Conservation (phyloP, 2,329 filamentous ascomycete species). For the Trichophyton benhamiae region DNA sequence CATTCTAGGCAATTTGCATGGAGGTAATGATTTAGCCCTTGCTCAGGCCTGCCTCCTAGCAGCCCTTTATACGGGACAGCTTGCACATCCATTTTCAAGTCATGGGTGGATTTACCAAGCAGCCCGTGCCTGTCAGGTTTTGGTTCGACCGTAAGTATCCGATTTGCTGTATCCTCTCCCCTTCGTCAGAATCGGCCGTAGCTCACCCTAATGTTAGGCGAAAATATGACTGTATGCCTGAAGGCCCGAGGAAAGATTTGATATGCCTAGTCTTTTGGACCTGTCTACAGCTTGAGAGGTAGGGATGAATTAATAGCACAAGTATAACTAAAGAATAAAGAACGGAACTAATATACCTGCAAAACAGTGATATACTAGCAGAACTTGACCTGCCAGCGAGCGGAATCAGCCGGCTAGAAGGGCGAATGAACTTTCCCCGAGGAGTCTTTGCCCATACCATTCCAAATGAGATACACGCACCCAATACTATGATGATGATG, state of each 20-base stretch:
- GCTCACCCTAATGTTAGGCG: constrained; percentile 15
- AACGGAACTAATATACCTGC: neutral
- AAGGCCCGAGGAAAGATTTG: constrained; percentile 42
- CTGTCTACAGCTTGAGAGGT: constrained; percentile 84
- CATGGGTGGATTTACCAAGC: constrained; percentile 56
- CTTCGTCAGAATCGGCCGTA: neutral
- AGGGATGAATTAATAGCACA: constrained; percentile 9
- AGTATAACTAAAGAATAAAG: neutral
- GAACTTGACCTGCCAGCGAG: constrained; percentile 59
- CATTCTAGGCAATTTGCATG: constrained; percentile 70
- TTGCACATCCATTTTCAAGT: constrained; percentile 77
- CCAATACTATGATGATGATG: constrained; percentile 37
- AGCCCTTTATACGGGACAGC: constrained; percentile 76
- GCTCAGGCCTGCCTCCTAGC: constrained; percentile 77
- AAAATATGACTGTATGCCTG: constrained; percentile 24
- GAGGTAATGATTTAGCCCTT: constrained; percentile 66
- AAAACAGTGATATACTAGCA: constrained; percentile 68
- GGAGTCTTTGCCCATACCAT: constrained; percentile 24
- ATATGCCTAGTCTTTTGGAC: constrained; percentile 79
- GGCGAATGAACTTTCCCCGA: constrained; percentile 30
- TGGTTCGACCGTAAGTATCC: constrained; percentile 57
- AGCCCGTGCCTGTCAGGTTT: constrained; percentile 51
- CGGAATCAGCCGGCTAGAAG: constrained; percentile 46
- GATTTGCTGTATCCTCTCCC: neutral
- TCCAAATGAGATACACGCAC: constrained; percentile 23